A percentile compares a stretch with the other conserved stretches of the same genome.
Conservation (phyloP, 768 basidiomycete species). For the Mycena latifolia region DNA sequence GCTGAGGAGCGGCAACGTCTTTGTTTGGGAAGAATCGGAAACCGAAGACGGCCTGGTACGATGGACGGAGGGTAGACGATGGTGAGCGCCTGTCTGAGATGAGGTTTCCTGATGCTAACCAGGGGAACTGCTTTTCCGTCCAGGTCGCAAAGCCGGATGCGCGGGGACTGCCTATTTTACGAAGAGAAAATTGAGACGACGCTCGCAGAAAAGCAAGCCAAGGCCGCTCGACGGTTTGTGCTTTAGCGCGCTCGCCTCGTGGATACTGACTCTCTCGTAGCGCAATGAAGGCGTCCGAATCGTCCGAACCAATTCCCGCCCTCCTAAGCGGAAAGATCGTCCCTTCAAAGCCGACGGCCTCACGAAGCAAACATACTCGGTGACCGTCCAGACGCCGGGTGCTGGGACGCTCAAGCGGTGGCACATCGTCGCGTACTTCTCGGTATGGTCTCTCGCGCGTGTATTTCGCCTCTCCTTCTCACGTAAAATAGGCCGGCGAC, state of each 20-base stretch:
- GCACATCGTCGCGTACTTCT: slow-evolving; percentile 74
- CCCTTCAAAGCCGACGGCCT: slow-evolving; percentile 71
- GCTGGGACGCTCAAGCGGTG: slow-evolving; percentile 62
- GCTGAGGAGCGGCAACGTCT: slow-evolving; percentile 67
- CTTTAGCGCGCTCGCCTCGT: background rate
- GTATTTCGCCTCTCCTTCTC: background rate
- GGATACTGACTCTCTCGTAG: slow-evolving; percentile 39
- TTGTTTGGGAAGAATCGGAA: slow-evolving; percentile 78
- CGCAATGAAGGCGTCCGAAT: slow-evolving; percentile 60
- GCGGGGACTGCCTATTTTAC: slow-evolving; percentile 73
- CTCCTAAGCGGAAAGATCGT: slow-evolving; percentile 67
- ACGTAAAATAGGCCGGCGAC: slow-evolving; percentile 41
- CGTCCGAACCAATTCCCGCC: slow-evolving; percentile 56
- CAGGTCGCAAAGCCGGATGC: slow-evolving; percentile 78
- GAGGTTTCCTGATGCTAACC: background rate
- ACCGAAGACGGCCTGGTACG: slow-evolving; percentile 61
- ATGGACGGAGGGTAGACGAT: slow-evolving; percentile 76
- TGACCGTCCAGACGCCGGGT: slow-evolving; percentile 62
- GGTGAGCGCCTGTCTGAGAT: slow-evolving; percentile 48
- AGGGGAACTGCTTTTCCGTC: background rate
- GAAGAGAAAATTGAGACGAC: slow-evolving; percentile 74
- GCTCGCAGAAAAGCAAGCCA: slow-evolving; percentile 69
- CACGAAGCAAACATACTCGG: slow-evolving; percentile 76
- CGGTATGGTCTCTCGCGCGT: slow-evolving; percentile 47
- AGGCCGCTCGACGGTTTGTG: slow-evolving; percentile 66